Base-by-base conservation (phyloP, 177 flowering plant species). In the Tripterygium wilfordii region DNA sequence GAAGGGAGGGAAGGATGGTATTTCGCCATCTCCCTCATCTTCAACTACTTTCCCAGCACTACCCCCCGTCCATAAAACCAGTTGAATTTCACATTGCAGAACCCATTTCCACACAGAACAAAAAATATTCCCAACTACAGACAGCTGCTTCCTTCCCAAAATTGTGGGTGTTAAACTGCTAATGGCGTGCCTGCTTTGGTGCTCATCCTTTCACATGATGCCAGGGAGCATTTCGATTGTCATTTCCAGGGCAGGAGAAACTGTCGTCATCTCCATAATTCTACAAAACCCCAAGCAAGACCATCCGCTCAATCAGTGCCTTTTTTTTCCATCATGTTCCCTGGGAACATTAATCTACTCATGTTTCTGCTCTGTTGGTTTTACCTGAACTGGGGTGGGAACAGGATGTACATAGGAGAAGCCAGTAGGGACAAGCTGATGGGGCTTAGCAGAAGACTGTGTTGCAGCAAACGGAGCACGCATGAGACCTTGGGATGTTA, bases 291-390 rank as follows among this genome's bases (percentile, higher is more conserved):
- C 51, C 54, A 66, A 30, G 12, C 21, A 23, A 48, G 27, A 10
- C 24, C 50, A 28, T 2, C 8, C 23, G 12, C 4, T 4, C 16
- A 15, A 8, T 10, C 19, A 7, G 10, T 21, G 2, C 45, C 14
- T 48, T 26, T 22, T n/a, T n/a, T 20, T 20, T n/a, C n/a, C n/a
- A n/a, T n/a, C n/a, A n/a, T n/a, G n/a, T n/a, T n/a, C n/a, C n/a
- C n/a, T n/a, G n/a, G n/a, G 23, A 16, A 14, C 7, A 35, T 7
- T 2, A 9, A 44, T 57, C 63, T 65, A 82, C 75, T 80, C 72
- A 75, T 86, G 86, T 48, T 85, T 88, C 65, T 88, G 86, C 47
- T 85, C 95, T 0, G 80, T 61, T 2, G 89, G 72, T 44, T 85
- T 91, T 58, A 75, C 77, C 46, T 73, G 94, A 36, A 75, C 80